A percentile compares a stretch with the other conserved stretches of the same genome.
phyloP scores from a whole-genome alignment of 257 asterid species.

The Anisodus acutangulus region DNA sequence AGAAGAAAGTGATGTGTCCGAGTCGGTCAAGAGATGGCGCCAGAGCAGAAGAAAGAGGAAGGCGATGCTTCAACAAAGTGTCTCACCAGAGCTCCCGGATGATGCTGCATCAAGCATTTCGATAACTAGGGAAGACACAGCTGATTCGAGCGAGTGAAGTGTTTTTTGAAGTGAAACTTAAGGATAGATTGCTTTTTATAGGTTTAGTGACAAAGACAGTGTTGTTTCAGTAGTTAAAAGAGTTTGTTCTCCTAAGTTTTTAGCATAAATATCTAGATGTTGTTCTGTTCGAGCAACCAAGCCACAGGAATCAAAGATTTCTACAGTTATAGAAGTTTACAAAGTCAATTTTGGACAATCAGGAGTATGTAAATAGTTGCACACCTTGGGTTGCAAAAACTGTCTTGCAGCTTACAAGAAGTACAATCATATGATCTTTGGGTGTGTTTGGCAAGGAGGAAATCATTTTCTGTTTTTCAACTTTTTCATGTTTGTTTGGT shows the following conservation, averaged over 20 bases:
- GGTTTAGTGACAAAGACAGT: background rate
- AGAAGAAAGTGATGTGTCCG: constrained; percentile 41
- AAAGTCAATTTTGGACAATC: background rate
- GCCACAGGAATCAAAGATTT: background rate
- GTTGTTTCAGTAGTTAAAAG: background rate
- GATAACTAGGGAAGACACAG: constrained; percentile 38
- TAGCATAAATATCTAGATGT: background rate
- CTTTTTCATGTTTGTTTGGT: too few relatives aligned
- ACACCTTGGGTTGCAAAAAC: background rate
- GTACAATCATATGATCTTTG: too few relatives aligned
- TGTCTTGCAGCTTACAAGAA: background rate
- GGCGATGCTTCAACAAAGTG: constrained; percentile 46
- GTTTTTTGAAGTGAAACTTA: background rate
- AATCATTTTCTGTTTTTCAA: too few relatives aligned
- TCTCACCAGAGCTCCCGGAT: background rate
- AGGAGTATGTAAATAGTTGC: background rate
- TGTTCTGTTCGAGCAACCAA: background rate
- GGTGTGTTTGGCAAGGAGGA: too few relatives aligned
- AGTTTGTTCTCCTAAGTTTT: background rate
- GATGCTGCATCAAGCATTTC: constrained; percentile 54
- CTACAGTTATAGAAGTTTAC: background rate
- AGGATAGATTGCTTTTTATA: background rate
- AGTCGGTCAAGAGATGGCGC: constrained; percentile 52
- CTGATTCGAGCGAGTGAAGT: constrained; percentile 24
- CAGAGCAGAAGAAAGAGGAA: constrained; percentile 55